phyloP scores from a whole-genome alignment of 352 stramenopile genomes.

The Globisporangium viniferum region DNA sequence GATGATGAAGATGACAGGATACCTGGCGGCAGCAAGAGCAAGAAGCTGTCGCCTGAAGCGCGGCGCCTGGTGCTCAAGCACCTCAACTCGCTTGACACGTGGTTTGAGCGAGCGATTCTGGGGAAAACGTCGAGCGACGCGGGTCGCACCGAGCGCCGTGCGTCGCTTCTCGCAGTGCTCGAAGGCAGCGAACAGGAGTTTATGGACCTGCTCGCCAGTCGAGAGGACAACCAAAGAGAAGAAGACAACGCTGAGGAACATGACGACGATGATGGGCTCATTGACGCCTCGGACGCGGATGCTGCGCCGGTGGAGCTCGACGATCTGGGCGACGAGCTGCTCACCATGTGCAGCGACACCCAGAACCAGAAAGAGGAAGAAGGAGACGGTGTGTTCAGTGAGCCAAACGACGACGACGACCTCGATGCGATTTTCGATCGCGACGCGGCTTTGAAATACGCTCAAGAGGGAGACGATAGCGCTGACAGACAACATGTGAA shows the following conservation, averaged over 20 bases:
- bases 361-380: neutral
- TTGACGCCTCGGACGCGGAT: conserved; percentile 9
- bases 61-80: conserved; percentile 34
- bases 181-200: conserved; percentile 3
- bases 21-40: neutral
- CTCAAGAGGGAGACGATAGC: neutral
- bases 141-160: neutral
- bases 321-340: conserved; percentile 10
- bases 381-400: neutral
- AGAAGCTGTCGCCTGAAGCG: conserved; percentile 12
- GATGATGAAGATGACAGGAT: neutral
- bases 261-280: neutral
- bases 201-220: neutral
- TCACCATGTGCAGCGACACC: conserved; percentile 2
- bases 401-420: neutral
- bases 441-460: neutral
- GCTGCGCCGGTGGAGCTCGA: conserved; percentile 10
- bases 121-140: conserved; percentile 13
- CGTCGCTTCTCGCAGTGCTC: conserved; percentile 3
- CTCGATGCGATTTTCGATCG: conserved; percentile 13
- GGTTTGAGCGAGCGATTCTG: conserved; percentile 48
- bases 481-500: neutral
- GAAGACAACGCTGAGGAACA: neutral
- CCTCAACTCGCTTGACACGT: conserved; percentile 44
- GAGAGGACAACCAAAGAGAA: neutral